Evolutionary conservation across 2,329 filamentous ascomycete genomes (phyloP).

Genomic region (Penicillium corylophilum): DNA sequence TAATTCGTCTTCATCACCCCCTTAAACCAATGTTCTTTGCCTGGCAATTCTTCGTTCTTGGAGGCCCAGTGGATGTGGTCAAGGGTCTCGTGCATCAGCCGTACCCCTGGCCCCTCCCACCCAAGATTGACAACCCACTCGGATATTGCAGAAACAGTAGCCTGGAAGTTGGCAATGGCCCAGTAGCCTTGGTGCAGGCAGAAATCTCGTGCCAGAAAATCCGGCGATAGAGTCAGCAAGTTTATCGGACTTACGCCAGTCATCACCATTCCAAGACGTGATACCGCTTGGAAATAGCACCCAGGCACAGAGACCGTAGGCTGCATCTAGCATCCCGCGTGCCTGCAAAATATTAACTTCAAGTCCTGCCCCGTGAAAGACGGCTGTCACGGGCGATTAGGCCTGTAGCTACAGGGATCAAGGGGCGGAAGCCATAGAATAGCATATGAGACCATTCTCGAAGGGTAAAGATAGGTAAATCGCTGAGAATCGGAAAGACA

Average conservation of each 20-base stretch:
- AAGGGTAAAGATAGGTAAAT: conserved; percentile 55
- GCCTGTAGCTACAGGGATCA: conserved; percentile 8
- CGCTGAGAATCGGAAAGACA: conserved; percentile 49
- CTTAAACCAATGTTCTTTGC: conserved; percentile 55
- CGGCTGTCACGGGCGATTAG: conserved; percentile 49
- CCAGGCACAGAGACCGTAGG: conserved; percentile 56
- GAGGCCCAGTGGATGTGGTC: conserved; percentile 43
- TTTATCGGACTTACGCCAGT: conserved; percentile 51
- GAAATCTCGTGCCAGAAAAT: background rate
- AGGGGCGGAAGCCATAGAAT: conserved; percentile 55
- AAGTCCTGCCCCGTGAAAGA: conserved; percentile 58
- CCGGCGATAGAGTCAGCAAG: background rate
- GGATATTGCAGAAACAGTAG: conserved; percentile 50
- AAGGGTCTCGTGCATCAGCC: conserved; percentile 53
- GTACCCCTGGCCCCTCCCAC: conserved; percentile 50
- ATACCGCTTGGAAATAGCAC: conserved; percentile 57
- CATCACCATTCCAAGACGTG: conserved; percentile 60
- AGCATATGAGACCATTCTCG: conserved; percentile 57
- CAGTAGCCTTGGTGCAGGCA: conserved; percentile 44
- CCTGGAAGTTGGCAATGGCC: conserved; percentile 57
- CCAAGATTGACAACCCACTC: conserved; percentile 49
- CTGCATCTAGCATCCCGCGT: conserved; percentile 49
- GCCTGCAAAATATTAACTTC: conserved; percentile 52
- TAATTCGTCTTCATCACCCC: conserved; percentile 54
- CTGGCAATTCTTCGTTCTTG: conserved; percentile 52